A percentile compares a stretch with the other conserved stretches of the same genome.
phyloP scores from a whole-genome alignment of 306 rosid species.

The Begonia masoniana region DNA sequence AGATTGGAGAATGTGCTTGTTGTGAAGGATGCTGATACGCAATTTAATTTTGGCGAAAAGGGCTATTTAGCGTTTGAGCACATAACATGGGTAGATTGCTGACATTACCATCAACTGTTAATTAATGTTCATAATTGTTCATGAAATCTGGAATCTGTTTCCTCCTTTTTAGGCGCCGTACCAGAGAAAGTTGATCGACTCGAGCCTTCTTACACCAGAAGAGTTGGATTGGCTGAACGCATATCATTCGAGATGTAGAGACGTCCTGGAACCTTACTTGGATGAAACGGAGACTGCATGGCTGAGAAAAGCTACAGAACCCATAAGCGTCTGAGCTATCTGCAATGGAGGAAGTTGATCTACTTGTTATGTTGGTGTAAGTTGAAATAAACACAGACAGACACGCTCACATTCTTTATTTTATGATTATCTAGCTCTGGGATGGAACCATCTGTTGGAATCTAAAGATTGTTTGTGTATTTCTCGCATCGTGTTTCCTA shows the following conservation, averaged over 20 bases:
- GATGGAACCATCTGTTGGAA: neutral
- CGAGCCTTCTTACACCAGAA: conserved; percentile 42
- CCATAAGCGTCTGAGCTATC: conserved; percentile 32
- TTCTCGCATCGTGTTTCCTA: no score
- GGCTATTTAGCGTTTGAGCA: conserved; percentile 89
- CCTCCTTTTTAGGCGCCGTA: conserved; percentile 59
- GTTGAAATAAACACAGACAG: neutral
- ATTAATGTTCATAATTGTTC: no score
- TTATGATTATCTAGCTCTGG: neutral
- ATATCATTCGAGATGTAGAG: conserved; percentile 66
- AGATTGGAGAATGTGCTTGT: conserved; percentile 96
- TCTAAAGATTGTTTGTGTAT: no score
- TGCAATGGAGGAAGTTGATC: no score
- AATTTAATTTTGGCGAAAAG: conserved; percentile 80
- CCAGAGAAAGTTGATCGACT: conserved; percentile 74
- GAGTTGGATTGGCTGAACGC: conserved; percentile 79
- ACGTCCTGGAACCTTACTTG: conserved; percentile 54
- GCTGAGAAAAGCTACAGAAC: conserved; percentile 84
- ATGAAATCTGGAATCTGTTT: neutral
- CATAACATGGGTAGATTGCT: conserved; percentile 68
- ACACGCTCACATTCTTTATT: neutral
- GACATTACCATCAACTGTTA: no score
- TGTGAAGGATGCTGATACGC: conserved; percentile 64
- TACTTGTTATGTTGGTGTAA: neutral
- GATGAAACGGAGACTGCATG: conserved; percentile 64